Evolutionary conservation across 805 yeast species (phyloP).

Genomic region (Pichia cephalocereana): DNA sequence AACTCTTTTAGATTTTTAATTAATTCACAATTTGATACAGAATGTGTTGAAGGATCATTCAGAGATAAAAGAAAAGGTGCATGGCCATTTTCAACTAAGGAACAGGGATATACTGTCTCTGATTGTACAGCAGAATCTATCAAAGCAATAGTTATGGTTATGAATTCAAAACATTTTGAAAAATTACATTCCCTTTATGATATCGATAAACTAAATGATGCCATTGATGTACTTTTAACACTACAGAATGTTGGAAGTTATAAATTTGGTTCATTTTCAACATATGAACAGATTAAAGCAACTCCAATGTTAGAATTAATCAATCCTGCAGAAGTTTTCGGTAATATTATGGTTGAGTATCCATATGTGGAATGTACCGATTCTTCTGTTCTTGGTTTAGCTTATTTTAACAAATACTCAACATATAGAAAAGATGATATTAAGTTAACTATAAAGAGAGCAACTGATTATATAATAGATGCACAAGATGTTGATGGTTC

Average conservation of each 20-base stretch:
- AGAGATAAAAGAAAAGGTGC: constrained; percentile 83
- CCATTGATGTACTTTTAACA: constrained; percentile 65
- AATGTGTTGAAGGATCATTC: constrained; percentile 67
- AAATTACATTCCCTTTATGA: constrained; percentile 34
- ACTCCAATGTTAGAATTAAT: constrained; percentile 65
- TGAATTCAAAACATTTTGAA: constrained; percentile 45
- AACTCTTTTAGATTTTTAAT: constrained; percentile 63
- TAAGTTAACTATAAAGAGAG: constrained; percentile 58
- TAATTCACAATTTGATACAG: constrained; percentile 76
- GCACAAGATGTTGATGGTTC: constrained; percentile 78
- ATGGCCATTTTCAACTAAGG: constrained; percentile 94
- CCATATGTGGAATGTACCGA: constrained; percentile 99
- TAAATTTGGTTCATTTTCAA: constrained; percentile 86
- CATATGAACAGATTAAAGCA: constrained; percentile 83
- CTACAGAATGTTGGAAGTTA: constrained; percentile 73
- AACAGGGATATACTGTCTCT: constrained; percentile 92
- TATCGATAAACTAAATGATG: constrained; percentile 47
- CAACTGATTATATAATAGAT: constrained; percentile 58
- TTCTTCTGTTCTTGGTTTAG: constrained; percentile 82
- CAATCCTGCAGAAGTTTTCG: constrained; percentile 97
- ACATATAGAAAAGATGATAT: constrained; percentile 62
- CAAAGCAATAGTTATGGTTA: constrained; percentile 90
- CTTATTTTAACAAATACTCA: constrained; percentile 60
- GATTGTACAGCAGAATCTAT: constrained; percentile 96
- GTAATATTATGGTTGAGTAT: constrained; percentile 96